Evolutionary conservation across 2,329 filamentous ascomycete genomes (phyloP), one percentile per base, ranked within the genome.

Genomic region (Talaromyces atroroseus): DNA sequence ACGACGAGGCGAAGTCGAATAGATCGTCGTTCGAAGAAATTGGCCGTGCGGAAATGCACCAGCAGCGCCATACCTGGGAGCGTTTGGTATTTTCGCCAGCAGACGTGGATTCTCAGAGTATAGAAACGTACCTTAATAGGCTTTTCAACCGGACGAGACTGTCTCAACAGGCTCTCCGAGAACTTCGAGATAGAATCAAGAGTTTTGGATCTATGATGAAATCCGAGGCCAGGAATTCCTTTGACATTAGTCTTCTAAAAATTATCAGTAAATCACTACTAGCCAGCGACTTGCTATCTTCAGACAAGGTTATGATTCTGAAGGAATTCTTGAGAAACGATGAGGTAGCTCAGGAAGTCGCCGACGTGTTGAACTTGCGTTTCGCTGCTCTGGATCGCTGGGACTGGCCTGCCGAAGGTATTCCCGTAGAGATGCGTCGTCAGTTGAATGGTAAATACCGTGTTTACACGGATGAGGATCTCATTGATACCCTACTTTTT

Each of bases 401-500:
- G 82, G 64, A 69, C 12, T 84, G 81, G 80, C 72, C 71, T 16
- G 63, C 68, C 2, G 66, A 69, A 4, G 75, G 72, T 3, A 71
- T 82, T 7, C 69, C 74, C 1, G 63, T 83, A 2, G 72, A 80
- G 47, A 77, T 79, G 72, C 74, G 80, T 36, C 75, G 78, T 7
- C 78, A 82, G 52, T 64, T 83, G 36, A 83, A 82, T 60, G 80
- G 80, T 2, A 80, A 81, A 58, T 85, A 85, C 63, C 74, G 82
- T 1, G 78, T 84, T 24, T 83, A 77, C 63, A 81, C 82, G 73
- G 80, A 84, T 50, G 80, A 82, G 61, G 82, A 85, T 59, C 70
- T 82, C 20, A 74, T 83, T 7, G 78, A 83, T 61, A 77, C 78
- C 1, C 74, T 84, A 7, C 72, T 84, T 23, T 65, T 83, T 2